Conservation (phyloP, 192 early-diverging fungal species). For the Coemansia sp. region DNA sequence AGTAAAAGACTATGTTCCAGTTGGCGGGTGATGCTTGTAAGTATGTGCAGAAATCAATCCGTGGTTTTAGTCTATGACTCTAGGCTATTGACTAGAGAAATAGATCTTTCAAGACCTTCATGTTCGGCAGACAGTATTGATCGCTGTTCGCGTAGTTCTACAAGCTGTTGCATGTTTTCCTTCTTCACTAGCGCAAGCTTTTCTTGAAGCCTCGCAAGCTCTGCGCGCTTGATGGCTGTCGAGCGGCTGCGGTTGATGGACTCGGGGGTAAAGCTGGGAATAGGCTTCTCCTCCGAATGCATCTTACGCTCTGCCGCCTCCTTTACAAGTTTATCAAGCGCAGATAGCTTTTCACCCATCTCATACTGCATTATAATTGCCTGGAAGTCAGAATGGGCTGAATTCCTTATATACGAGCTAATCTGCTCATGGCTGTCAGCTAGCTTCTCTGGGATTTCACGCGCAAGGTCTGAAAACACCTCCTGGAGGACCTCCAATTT, state of each 20-base stretch:
- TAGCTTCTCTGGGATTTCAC: conserved; percentile 47
- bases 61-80: not conserved
- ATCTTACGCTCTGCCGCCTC: conserved; percentile 34
- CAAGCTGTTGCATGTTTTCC: conserved; percentile 25
- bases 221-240: conserved; percentile 35
- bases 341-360: conserved; percentile 36
- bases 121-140: conserved; percentile 19
- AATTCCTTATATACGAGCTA: conserved; percentile 50
- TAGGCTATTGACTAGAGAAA: conserved; percentile 16
- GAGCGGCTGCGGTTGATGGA: conserved; percentile 42
- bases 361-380: conserved; percentile 54
- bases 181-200: conserved; percentile 23
- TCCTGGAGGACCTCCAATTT: conserved; percentile 35
- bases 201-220: conserved; percentile 30
- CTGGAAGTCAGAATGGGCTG: conserved; percentile 48
- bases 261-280: conserved; percentile 38
- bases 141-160: conserved; percentile 13
- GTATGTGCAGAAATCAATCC: not conserved
- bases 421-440: conserved; percentile 50
- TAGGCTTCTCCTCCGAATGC: conserved; percentile 5
- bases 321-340: conserved; percentile 39
- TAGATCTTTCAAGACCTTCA: conserved; percentile 13
- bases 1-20: not conserved
- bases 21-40: not conserved
- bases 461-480: conserved; percentile 41